Percentiles rank a stretch among this genome's conserved stretches.
phyloP scores from a whole-genome alignment of 2,329 filamentous ascomycete genomes.

The Trichoderma semiorbis region DNA sequence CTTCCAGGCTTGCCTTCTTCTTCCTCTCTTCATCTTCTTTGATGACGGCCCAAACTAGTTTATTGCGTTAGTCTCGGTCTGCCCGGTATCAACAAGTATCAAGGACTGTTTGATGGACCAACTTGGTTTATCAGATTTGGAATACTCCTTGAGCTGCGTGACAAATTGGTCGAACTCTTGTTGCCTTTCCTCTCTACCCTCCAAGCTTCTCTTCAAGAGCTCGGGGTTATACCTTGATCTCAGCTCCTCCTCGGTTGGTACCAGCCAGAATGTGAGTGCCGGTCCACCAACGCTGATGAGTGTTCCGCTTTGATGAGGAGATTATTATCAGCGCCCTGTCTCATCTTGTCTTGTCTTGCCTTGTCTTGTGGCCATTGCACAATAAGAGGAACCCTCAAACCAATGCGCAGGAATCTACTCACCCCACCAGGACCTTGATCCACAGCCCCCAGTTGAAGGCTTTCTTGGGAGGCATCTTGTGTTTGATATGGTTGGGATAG shows the following conservation, averaged over 20 bases:
- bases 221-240: constrained; percentile 92
- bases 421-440: constrained; percentile 71
- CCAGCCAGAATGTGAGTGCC: constrained; percentile 73
- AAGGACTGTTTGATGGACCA: constrained; percentile 34
- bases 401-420: constrained; percentile 33
- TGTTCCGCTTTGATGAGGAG: constrained; percentile 54
- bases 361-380: constrained; percentile 7
- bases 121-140: constrained; percentile 91
- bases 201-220: constrained; percentile 82
- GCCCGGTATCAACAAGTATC: neutral
- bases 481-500: neutral
- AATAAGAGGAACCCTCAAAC: neutral
- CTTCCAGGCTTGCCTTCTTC: constrained; percentile 36
- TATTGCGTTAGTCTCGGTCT: constrained; percentile 17
- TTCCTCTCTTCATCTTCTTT: constrained; percentile 46
- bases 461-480: constrained; percentile 41
- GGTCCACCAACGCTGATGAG: constrained; percentile 79
- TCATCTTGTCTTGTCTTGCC: neutral
- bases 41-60: constrained; percentile 49
- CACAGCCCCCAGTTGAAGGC: constrained; percentile 54
- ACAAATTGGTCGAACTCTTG: constrained; percentile 91
- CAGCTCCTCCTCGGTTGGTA: constrained; percentile 86
- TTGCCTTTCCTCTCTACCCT: constrained; percentile 69
- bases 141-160: constrained; percentile 76
- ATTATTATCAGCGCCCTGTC: constrained; percentile 17